These are phyloP conservation scores for Hypomontagnella submonticulosa DNA, from an alignment of 495 filamentous ascomycete genomes.

Conservation along the genomic window DNA sequence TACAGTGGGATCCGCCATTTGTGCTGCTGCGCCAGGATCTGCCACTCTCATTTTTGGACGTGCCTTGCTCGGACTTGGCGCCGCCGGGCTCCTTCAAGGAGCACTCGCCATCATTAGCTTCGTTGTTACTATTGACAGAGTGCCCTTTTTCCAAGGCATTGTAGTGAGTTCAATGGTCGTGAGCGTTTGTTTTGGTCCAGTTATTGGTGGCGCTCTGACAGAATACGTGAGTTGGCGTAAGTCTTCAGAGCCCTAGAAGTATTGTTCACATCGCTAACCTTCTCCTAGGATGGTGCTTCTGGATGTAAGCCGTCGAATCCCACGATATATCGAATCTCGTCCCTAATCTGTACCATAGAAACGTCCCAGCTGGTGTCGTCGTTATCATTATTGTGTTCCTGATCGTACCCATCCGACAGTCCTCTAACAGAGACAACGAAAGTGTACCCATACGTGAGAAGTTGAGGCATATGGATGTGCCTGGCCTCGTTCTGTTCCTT, in stretches of 20 bases:
- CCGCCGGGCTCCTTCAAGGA: conserved; percentile 3
- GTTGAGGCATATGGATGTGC: not conserved
- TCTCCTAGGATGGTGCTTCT: not conserved
- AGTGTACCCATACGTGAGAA: not conserved
- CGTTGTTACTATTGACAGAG: not conserved
- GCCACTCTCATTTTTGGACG: not conserved
- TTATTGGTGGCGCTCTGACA: not conserved
- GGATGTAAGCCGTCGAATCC: not conserved
- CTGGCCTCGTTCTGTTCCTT: not conserved
- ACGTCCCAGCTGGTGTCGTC: not conserved
- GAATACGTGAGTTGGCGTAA: not conserved
- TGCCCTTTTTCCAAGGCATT: not conserved
- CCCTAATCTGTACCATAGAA: not conserved
- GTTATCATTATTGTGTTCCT: not conserved
- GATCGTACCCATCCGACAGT: not conserved
- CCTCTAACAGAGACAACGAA: not conserved
- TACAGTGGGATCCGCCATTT: not conserved
- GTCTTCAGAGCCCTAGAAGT: not conserved
- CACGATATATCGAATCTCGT: not conserved
- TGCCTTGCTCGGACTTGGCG: not conserved
- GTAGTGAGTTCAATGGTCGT: not conserved
- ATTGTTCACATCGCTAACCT: not conserved
- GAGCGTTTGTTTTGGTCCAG: not conserved
- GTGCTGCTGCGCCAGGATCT: not conserved
- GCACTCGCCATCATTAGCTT: not conserved